phyloP scores from a whole-genome alignment of 1,284 basidiomycete species.

The Naganishia sp. region DNA sequence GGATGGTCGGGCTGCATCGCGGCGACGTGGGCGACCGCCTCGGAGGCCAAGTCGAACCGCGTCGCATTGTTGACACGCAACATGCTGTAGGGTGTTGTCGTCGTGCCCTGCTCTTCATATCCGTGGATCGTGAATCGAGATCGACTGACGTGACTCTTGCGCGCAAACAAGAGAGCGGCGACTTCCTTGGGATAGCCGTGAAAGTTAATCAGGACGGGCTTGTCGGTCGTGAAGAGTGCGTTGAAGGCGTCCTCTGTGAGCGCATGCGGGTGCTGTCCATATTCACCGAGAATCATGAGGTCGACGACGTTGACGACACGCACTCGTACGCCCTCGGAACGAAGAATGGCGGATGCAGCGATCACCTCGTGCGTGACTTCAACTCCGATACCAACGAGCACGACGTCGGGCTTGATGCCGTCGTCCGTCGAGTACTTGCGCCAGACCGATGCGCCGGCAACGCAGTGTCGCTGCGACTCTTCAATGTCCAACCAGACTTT shows the following conservation, averaged over 20 bases:
- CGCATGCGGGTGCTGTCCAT: conserved; percentile 74
- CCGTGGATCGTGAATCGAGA: conserved; percentile 53
- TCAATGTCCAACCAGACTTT: conserved; percentile 50
- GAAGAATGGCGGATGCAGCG: conserved; percentile 70
- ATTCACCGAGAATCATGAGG: conserved; percentile 68
- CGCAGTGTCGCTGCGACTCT: conserved; percentile 64
- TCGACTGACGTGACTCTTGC: conserved; percentile 50
- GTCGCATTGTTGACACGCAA: conserved; percentile 51
- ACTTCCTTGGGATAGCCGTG: conserved; percentile 48
- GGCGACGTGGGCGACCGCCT: conserved; percentile 52
- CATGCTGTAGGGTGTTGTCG: conserved; percentile 53
- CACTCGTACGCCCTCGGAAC: conserved; percentile 66
- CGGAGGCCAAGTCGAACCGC: conserved; percentile 55
- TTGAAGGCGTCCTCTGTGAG: conserved; percentile 66
- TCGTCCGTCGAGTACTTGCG: conserved; percentile 54
- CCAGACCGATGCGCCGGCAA: conserved; percentile 64
- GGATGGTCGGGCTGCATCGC: conserved; percentile 43
- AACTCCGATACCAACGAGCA: conserved; percentile 56
- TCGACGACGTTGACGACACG: conserved; percentile 76
- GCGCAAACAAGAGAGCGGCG: conserved; percentile 50
- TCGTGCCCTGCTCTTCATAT: conserved; percentile 57
- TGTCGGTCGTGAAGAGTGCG: conserved; percentile 69
- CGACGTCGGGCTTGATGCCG: conserved; percentile 58
- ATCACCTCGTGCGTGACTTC: conserved; percentile 58
- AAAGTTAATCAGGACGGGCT: conserved; percentile 66